Conservation (phyloP, 1,284 basidiomycete genomes). For the Boletus smithii region DNA sequence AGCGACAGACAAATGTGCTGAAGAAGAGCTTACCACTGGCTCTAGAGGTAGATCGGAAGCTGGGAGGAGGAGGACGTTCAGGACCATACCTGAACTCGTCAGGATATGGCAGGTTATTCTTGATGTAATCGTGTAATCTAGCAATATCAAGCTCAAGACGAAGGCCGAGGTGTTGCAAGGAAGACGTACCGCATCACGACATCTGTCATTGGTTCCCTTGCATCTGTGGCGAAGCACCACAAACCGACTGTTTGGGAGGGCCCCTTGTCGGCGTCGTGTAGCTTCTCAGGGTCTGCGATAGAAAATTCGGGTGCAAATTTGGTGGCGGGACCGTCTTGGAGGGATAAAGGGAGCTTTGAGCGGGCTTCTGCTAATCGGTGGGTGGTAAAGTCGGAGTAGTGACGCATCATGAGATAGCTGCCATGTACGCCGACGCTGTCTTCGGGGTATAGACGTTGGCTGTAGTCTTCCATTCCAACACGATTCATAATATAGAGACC, state of each 20-base stretch:
- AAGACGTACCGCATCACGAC: constrained; percentile 58
- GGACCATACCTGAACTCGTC: constrained; percentile 67
- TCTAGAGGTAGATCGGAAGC: constrained; percentile 32
- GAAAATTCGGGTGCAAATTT: constrained; percentile 49
- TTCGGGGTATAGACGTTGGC: constrained; percentile 73
- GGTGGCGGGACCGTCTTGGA: constrained; percentile 36
- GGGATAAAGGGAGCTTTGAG: constrained; percentile 31
- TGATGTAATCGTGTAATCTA: constrained; percentile 64
- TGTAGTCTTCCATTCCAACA: constrained; percentile 81
- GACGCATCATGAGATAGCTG: constrained; percentile 71
- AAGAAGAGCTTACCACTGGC: constrained; percentile 27
- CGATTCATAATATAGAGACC: constrained; percentile 88
- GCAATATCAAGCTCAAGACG: constrained; percentile 2
- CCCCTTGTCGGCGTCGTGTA: constrained; percentile 52
- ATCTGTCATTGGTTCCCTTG: constrained; percentile 66
- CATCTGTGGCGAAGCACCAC: constrained; percentile 73
- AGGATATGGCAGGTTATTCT: constrained; percentile 62
- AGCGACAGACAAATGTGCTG: constrained; percentile 3
- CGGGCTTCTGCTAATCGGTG: constrained; percentile 41
- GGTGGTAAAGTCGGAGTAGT: constrained; percentile 65
- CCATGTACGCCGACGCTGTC: constrained; percentile 69
- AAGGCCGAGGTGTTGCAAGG: background rate
- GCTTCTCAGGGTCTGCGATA: constrained; percentile 38
- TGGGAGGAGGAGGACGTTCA: constrained; percentile 51
- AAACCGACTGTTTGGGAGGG: constrained; percentile 62